These are phyloP conservation scores for Trichomonas gallinae DNA, from an alignment of 208 protist genomes.

Conservation along the genomic window DNA sequence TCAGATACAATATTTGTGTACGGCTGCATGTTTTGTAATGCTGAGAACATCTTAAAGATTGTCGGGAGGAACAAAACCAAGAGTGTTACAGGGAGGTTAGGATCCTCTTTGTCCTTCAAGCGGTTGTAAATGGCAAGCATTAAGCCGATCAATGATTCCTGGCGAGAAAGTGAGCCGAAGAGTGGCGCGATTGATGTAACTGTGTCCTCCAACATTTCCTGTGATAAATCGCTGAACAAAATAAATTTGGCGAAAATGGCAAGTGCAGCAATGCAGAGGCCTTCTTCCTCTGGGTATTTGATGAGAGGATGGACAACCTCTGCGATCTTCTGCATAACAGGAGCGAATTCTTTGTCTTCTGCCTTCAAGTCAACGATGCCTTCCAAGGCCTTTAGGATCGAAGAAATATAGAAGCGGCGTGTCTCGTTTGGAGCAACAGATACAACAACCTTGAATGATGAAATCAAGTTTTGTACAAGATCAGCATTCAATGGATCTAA, in stretches of 20 bases:
- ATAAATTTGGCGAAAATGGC: background rate
- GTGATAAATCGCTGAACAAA: background rate
- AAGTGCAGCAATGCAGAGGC: background rate
- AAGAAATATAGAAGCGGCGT: background rate
- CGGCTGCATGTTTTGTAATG: background rate
- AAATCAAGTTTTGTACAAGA: background rate
- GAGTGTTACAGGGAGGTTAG: background rate
- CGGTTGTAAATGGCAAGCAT: background rate
- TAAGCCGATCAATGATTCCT: background rate
- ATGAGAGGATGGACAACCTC: background rate
- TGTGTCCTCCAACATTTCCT: too few species aligned
- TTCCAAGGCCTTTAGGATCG: background rate
- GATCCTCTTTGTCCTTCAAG: too few species aligned
- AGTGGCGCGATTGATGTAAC: too few species aligned
- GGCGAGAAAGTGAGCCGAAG: too few species aligned
- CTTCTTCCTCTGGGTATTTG: background rate
- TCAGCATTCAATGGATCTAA: background rate
- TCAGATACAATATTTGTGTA: background rate
- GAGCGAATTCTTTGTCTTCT: background rate
- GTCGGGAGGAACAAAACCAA: background rate
- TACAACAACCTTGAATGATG: background rate
- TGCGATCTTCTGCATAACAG: background rate
- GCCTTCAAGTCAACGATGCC: background rate
- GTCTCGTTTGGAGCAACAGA: background rate
- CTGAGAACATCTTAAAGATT: background rate